Evolutionary conservation across 768 basidiomycete species (phyloP).

Genomic region (Pleurotus cornucopiae): DNA sequence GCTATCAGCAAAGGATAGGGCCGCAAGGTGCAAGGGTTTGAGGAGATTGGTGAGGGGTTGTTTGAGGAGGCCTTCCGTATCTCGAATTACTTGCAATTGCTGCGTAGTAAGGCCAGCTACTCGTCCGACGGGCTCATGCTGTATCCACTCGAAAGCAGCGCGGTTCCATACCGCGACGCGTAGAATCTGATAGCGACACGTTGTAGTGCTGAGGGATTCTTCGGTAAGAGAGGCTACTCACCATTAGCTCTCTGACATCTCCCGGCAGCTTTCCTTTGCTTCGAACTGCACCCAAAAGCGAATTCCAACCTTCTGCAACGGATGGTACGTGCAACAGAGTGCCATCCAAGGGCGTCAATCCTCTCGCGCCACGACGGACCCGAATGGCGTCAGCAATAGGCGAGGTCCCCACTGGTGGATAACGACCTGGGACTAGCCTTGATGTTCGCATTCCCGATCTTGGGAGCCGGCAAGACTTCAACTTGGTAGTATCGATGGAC

Average conservation of each 20-base stretch:
- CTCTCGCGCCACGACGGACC: slow-evolving; percentile 41
- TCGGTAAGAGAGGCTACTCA: slow-evolving; percentile 15
- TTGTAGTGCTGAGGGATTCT: not conserved
- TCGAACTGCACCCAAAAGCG: slow-evolving; percentile 44
- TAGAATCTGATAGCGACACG: slow-evolving; percentile 32
- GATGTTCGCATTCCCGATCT: slow-evolving; percentile 17
- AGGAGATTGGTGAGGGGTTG: slow-evolving; percentile 37
- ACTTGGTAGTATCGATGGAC: too few species aligned
- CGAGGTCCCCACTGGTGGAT: slow-evolving; percentile 38
- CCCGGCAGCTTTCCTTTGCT: slow-evolving; percentile 42
- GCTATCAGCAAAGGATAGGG: slow-evolving; percentile 55
- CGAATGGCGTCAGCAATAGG: slow-evolving; percentile 45
- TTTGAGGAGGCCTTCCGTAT: slow-evolving; percentile 33
- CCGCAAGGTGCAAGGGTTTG: slow-evolving; percentile 44
- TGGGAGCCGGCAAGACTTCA: too few species aligned
- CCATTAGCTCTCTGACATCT: slow-evolving; percentile 49
- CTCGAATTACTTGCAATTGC: slow-evolving; percentile 54
- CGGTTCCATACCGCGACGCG: slow-evolving; percentile 47
- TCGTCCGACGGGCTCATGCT: slow-evolving; percentile 49
- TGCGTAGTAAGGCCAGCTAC: slow-evolving; percentile 45
- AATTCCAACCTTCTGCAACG: slow-evolving; percentile 47
- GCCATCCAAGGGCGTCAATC: slow-evolving; percentile 46
- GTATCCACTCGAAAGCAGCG: slow-evolving; percentile 54
- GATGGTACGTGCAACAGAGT: slow-evolving; percentile 44
- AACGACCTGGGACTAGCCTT: slow-evolving; percentile 39